Evolutionary conservation across 2,329 filamentous ascomycete species (phyloP), one percentile per base, ranked within the genome.

Genomic region (Akanthomyces uredinophilus): DNA sequence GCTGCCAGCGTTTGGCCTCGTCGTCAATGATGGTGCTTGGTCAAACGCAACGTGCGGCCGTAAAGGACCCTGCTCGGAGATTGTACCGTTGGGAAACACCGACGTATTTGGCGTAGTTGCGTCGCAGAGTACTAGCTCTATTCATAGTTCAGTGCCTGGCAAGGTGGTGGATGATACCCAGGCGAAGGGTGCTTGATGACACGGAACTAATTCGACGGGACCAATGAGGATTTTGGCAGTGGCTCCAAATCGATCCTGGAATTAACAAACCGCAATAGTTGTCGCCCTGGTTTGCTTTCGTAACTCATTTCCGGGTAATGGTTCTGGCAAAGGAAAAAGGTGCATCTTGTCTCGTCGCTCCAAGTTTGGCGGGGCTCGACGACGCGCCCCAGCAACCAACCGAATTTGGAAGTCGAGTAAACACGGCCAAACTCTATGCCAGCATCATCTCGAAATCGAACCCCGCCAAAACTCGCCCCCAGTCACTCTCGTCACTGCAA

Each of bases 371-470:
- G 56, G 56, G 56, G 56, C 56, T 39, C 14, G 11, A 4, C 41
- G 24, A 41, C 39, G 44, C 32, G 49, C 60, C 63, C 63, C 54
- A 52, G 63, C 63, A 65, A 65, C 63, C 56, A 54, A 27, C 55
- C 61, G 16, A 65, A 65, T 57, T 10, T 41, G 63, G 63, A 61
- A 65, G 56, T 59, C n/a, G 29, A 58, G 61, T 65, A 65, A 63
- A 65, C 63, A 65, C 37, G 35, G 13, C 41, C 47, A 44, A 56
- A 53, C 58, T 37, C 29, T 32, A 44, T 39, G 44, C 53, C 56
- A 55, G 50, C 60, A 55, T 56, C 60, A 62, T 62, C 52, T 51
- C 44, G 22, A 35, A 56, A 43, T 37, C 35, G 27, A 41, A 59
- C 61, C 50, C 49, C 51, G 60, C 52, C 44, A 55, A 56, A n/a